Evolutionary conservation across 2,329 filamentous ascomycete species (phyloP).

Genomic region (Fusarium scirpi): DNA sequence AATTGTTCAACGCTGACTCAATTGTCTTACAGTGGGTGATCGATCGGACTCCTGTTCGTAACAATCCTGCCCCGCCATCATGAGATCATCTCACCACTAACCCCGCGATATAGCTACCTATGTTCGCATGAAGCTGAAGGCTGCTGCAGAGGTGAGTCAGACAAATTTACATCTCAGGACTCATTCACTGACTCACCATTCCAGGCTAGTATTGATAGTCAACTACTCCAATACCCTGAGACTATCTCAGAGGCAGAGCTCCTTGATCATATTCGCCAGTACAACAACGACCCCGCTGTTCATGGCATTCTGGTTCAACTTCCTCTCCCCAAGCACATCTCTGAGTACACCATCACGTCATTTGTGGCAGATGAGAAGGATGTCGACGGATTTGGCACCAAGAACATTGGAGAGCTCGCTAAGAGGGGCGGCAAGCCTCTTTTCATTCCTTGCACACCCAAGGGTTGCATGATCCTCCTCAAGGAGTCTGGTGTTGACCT

Average conservation of each 20-base stretch:
- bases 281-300: slow-evolving; percentile 88
- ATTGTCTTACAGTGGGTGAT: slow-evolving; percentile 76
- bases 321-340: slow-evolving; percentile 88
- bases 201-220: slow-evolving; percentile 89
- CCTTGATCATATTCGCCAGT: slow-evolving; percentile 80
- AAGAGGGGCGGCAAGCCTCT: slow-evolving; percentile 91
- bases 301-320: slow-evolving; percentile 96
- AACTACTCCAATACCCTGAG: slow-evolving; percentile 85
- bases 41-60: slow-evolving; percentile 86
- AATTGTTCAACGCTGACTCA: slow-evolving; percentile 40
- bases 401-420: slow-evolving; percentile 95
- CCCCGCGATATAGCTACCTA: slow-evolving; percentile 77
- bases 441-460: slow-evolving; percentile 95
- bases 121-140: slow-evolving; percentile 99
- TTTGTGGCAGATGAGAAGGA: slow-evolving; percentile 94
- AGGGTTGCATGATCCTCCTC: slow-evolving; percentile 95
- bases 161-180: not conserved
- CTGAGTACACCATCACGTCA: slow-evolving; percentile 90
- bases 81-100: slow-evolving; percentile 35
- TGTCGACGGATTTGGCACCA: slow-evolving; percentile 94
- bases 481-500: slow-evolving; percentile 85
- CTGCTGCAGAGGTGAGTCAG: slow-evolving; percentile 81
- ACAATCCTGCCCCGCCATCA: slow-evolving; percentile 40
- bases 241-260: slow-evolving; percentile 86
- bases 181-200: not conserved